Conservation (phyloP, 2,329 filamentous ascomycete genomes). For the Aureobasidium sp. region DNA sequence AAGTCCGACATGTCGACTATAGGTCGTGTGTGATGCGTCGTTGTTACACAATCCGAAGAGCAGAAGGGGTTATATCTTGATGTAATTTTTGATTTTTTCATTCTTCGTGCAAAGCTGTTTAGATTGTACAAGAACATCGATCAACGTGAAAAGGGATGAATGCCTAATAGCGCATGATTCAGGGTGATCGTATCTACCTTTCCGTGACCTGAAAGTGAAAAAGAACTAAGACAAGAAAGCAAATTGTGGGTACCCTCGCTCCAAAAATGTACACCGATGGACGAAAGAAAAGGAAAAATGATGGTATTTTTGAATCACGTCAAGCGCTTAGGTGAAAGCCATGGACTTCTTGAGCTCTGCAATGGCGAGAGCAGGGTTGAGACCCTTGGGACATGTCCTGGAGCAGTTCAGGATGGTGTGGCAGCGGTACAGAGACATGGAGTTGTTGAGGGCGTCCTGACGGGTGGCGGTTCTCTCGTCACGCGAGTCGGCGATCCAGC, state of each 20-base stretch:
- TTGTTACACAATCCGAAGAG: background rate
- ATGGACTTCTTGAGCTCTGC: constrained; percentile 98
- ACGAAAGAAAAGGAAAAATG: background rate
- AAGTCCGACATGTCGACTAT: no score
- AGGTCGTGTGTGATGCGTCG: no score
- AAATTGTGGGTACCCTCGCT: constrained; percentile 6
- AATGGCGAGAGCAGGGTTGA: constrained; percentile 93
- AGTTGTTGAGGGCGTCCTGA: constrained; percentile 90
- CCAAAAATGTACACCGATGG: constrained; percentile 1
- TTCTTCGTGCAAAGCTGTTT: background rate
- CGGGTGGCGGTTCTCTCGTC: constrained; percentile 85
- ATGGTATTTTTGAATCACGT: background rate
- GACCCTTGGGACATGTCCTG: constrained; percentile 92
- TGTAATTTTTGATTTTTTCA: background rate
- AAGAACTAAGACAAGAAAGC: constrained; percentile 5
- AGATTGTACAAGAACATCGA: background rate
- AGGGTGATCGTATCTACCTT: background rate
- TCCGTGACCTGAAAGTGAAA: background rate
- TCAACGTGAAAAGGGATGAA: background rate
- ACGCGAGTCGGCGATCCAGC: constrained; percentile 91
- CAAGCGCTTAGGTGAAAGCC: constrained; percentile 45
- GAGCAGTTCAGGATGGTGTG: constrained; percentile 99
- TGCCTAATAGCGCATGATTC: constrained; percentile 3
- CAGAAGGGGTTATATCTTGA: background rate
- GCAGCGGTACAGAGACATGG: constrained; percentile 97